Evolutionary conservation across 306 rosid species (phyloP), one percentile per base, ranked within the genome.

Genomic region (Chamaecrista fasciculata): DNA sequence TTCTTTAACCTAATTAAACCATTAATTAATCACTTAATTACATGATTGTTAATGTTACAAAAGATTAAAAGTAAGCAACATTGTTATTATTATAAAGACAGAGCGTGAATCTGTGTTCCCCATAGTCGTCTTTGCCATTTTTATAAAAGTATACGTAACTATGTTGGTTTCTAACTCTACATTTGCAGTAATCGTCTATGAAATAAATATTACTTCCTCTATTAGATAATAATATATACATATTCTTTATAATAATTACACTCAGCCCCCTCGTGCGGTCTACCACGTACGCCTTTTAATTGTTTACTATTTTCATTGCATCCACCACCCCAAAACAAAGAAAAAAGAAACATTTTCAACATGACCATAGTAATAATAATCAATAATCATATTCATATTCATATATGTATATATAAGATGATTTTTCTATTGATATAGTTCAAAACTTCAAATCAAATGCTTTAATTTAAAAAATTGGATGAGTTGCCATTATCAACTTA

Each of bases 151-250:
- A 84, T 73, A 74, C 92, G 92, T 82, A 83, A 84, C 79, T 48
- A 81, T 84, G 87, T 87, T 86, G 95, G 89, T 79, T 86, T 87
- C 87, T 62, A 91, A 80, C 89, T 83, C 96, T 83, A 67, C 81
- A 74, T 66, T 75, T 71, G 59, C 31, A 67, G 59, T 69, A 75
- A 73, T 73, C 66, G 29, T 25, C 36, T 4, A 49, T 69, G 40
- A 50, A 71, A 64, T 62, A 65, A 71, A 6, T 34, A 58, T 59
- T 73, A 72, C 60, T 53, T 69, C 67, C 75, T 67, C 75, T 67
- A 11, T 60, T 47, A 52, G n/a, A 33, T 33, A 4, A 1, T 33
- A 5, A 33, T 33, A 33, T 33, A 33, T 80, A 31, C 31, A 28
- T 28, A 28, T 36, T 6, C 43, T 7, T 28, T n/a, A 3, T 36